phyloP scores from a whole-genome alignment of 805 yeast genomes.

The Saturnispora saitoi region DNA sequence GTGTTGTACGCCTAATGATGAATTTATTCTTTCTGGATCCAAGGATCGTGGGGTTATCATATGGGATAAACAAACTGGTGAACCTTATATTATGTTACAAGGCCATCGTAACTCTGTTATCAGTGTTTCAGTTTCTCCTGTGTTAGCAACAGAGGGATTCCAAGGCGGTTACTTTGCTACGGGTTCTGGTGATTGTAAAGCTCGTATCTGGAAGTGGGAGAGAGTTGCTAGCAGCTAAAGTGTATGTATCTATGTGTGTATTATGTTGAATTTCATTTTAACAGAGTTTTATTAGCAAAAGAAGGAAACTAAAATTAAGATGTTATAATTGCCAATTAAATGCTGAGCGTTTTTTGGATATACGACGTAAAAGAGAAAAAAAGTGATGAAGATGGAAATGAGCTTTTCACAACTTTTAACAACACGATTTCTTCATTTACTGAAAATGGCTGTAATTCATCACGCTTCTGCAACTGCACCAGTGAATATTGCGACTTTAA shows the following conservation, averaged over 20 bases:
- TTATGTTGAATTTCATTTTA: constrained; percentile 1
- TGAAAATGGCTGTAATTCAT: constrained; percentile 31
- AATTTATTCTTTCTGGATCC: constrained; percentile 87
- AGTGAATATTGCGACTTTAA: constrained; percentile 94
- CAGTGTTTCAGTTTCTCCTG: constrained; percentile 84
- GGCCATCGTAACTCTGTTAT: constrained; percentile 96
- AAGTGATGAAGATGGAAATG: neutral
- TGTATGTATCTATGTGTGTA: constrained; percentile 3
- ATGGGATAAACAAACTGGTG: constrained; percentile 91
- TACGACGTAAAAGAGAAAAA: neutral
- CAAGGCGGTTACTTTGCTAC: constrained; percentile 87
- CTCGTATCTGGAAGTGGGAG: constrained; percentile 91
- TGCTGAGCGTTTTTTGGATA: neutral
- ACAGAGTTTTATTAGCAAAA: constrained; percentile 1
- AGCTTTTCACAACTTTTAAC: neutral
- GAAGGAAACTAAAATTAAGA: neutral
- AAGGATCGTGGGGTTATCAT: constrained; percentile 95
- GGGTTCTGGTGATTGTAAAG: constrained; percentile 95
- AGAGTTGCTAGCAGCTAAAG: constrained; percentile 19
- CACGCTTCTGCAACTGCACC: constrained; percentile 90
- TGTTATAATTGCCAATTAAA: no score
- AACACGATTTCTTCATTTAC: neutral
- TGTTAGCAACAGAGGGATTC: constrained; percentile 46
- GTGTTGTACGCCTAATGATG: constrained; percentile 87
- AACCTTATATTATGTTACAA: constrained; percentile 89